These are phyloP conservation scores for Verticillium dahliae DNA, from an alignment of 2,329 filamentous ascomycete genomes.

Conservation along the genomic window DNA sequence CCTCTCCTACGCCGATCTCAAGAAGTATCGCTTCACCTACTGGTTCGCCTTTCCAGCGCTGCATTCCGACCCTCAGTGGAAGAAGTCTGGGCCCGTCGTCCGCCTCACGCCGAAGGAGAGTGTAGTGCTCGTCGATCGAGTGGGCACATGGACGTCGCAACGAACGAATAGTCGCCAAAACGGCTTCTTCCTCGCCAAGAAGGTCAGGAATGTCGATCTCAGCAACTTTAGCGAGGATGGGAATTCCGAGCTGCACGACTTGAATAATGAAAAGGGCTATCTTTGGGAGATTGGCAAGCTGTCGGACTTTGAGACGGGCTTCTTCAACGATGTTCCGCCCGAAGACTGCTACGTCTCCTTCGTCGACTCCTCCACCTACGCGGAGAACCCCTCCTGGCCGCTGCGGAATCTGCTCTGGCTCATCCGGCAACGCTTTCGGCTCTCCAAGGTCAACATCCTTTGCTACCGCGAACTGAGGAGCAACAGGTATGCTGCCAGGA, in stretches of 20 bases:
- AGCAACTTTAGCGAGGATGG: slow-evolving; percentile 8
- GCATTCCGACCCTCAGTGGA: slow-evolving; percentile 83
- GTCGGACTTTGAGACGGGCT: slow-evolving; percentile 74
- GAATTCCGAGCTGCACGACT: slow-evolving; percentile 10
- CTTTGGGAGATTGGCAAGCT: slow-evolving; percentile 74
- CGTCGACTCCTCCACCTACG: slow-evolving; percentile 86
- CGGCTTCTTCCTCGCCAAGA: slow-evolving; percentile 94
- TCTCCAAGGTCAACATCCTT: slow-evolving; percentile 73
- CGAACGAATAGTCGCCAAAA: slow-evolving; percentile 75
- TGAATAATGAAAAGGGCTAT: slow-evolving; percentile 34
- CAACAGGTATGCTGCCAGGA: slow-evolving; percentile 72
- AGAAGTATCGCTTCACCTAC: slow-evolving; percentile 97
- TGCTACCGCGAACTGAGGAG: slow-evolving; percentile 83
- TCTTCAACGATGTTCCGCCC: slow-evolving; percentile 68
- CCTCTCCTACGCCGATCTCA: slow-evolving; percentile 89
- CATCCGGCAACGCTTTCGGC: slow-evolving; percentile 72
- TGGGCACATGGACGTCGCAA: slow-evolving; percentile 81
- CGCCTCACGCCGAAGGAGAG: slow-evolving; percentile 64
- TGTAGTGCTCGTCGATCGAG: slow-evolving; percentile 68
- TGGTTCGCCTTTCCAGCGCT: slow-evolving; percentile 96
- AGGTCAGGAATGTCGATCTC: slow-evolving; percentile 35
- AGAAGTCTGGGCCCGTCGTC: slow-evolving; percentile 46
- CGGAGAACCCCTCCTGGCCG: slow-evolving; percentile 85
- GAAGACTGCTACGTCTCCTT: slow-evolving; percentile 81
- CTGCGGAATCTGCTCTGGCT: slow-evolving; percentile 83